Conservation (phyloP, 192 early-diverging fungal genomes). For the Powellomyces hirtus region DNA sequence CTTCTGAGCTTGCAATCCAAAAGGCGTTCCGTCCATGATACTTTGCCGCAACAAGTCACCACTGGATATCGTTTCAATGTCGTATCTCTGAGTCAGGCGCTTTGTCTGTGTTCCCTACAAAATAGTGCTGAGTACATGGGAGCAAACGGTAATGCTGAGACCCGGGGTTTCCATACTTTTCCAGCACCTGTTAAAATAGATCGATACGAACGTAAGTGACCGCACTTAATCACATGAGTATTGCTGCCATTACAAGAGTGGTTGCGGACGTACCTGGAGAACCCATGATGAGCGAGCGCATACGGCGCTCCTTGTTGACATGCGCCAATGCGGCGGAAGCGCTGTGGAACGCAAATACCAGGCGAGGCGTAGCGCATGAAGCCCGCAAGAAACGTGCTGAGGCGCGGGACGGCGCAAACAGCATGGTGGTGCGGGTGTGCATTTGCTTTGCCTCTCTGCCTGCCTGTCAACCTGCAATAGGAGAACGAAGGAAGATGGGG, state of each 20-base stretch:
- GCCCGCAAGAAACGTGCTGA: too few species aligned
- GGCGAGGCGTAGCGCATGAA: too few species aligned
- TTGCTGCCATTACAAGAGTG: too few species aligned
- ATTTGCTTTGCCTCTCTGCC: too few species aligned
- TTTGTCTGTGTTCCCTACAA: conserved; percentile 91
- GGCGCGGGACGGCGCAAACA: too few species aligned
- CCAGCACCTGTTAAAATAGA: background rate
- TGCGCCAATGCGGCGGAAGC: too few species aligned
- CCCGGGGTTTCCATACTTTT: background rate
- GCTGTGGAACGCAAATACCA: too few species aligned
- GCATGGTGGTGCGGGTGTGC: too few species aligned
- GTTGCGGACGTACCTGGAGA: conserved; percentile 16
- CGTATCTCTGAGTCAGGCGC: conserved; percentile 69
- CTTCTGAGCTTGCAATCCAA: conserved; percentile 45
- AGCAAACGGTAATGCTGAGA: background rate
- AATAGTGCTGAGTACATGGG: conserved; percentile 24
- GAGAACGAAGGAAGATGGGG: too few species aligned
- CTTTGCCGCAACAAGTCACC: conserved; percentile 85
- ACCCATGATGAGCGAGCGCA: conserved; percentile 25
- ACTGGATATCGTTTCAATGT: conserved; percentile 68
- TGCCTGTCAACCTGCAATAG: too few species aligned
- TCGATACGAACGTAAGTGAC: background rate
- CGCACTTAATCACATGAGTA: background rate
- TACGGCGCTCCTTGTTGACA: too few species aligned
- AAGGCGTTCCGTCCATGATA: conserved; percentile 63